Evolutionary conservation across 371 early-diverging fungal species (phyloP).

Genomic region (Mortierella sp.): DNA sequence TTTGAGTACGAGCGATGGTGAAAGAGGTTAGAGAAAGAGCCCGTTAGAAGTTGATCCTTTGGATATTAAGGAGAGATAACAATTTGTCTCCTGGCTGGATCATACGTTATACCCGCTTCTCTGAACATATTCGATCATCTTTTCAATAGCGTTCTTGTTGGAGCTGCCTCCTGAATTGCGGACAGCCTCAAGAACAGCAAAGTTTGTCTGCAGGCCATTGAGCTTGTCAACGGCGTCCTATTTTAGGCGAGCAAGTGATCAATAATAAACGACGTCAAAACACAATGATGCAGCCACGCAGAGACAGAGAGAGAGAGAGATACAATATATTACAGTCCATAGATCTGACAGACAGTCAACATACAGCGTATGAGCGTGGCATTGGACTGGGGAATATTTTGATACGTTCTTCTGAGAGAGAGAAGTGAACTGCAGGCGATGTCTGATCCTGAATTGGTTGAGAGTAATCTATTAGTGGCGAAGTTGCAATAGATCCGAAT

Average conservation of each 20-base stretch:
- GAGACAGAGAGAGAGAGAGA: too few relatives aligned
- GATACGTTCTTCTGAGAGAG: slow-evolving; percentile 31
- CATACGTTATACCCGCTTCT: slow-evolving; percentile 82
- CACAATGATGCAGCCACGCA: background rate
- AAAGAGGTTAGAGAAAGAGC: background rate
- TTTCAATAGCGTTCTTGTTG: slow-evolving; percentile 78
- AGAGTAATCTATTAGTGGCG: background rate
- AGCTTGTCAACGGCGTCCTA: slow-evolving; percentile 83
- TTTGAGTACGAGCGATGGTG: background rate
- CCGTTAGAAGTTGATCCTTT: background rate
- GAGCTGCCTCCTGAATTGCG: slow-evolving; percentile 77
- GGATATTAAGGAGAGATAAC: background rate
- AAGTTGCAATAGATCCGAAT: slow-evolving; percentile 19
- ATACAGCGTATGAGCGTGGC: slow-evolving; percentile 52
- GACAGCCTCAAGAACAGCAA: slow-evolving; percentile 79
- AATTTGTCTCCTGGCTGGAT: background rate
- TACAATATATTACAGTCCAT: background rate
- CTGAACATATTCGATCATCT: slow-evolving; percentile 75
- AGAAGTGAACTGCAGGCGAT: background rate
- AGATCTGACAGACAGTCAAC: background rate
- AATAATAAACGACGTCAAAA: background rate
- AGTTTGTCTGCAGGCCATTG: slow-evolving; percentile 82
- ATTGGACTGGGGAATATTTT: slow-evolving; percentile 44
- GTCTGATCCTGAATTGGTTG: slow-evolving; percentile 13
- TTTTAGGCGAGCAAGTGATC: background rate